Evolutionary conservation across 2,329 filamentous ascomycete genomes (phyloP).

Genomic region (Emmonsiellopsis sp.): DNA sequence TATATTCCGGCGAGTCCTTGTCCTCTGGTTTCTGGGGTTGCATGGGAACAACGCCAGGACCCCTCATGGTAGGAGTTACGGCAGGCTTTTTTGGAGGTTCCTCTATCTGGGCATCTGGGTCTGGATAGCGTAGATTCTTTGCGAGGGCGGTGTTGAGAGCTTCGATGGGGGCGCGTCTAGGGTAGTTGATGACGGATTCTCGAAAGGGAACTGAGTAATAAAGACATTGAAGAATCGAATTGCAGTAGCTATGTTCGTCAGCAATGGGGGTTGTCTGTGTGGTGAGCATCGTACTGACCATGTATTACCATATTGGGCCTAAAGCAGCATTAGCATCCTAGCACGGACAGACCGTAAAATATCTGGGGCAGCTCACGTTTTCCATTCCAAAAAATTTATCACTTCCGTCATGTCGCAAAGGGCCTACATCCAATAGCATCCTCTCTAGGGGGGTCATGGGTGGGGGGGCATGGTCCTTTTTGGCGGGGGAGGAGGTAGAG

Average conservation of each 20-base stretch:
- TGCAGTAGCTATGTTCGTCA: constrained; percentile 66
- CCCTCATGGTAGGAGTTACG: constrained; percentile 8
- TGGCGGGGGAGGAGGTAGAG: constrained; percentile 38
- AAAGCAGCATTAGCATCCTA: constrained; percentile 16
- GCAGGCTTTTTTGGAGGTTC: constrained; percentile 39
- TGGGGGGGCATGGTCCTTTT: constrained; percentile 51
- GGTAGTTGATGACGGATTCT: constrained; percentile 88
- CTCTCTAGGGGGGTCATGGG: constrained; percentile 55
- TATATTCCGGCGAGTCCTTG: constrained; percentile 92
- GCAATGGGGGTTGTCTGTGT: neutral
- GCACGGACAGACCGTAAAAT: neutral
- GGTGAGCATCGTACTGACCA: constrained; percentile 52
- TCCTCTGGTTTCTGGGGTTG: constrained; percentile 68
- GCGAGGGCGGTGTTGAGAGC: constrained; percentile 50
- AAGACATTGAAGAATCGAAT: constrained; percentile 93
- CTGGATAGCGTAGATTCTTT: constrained; percentile 47
- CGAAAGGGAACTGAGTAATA: constrained; percentile 94
- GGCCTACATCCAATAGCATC: constrained; percentile 72
- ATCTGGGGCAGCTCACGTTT: constrained; percentile 58
- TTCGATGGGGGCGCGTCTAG: constrained; percentile 60
- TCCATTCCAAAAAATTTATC: constrained; percentile 98
- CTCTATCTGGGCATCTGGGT: constrained; percentile 47
- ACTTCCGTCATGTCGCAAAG: constrained; percentile 75
- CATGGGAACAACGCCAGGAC: constrained; percentile 19
- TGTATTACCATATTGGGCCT: constrained; percentile 80